phyloP scores from a whole-genome alignment of 441 rosid species.

The Aleurites moluccanus region DNA sequence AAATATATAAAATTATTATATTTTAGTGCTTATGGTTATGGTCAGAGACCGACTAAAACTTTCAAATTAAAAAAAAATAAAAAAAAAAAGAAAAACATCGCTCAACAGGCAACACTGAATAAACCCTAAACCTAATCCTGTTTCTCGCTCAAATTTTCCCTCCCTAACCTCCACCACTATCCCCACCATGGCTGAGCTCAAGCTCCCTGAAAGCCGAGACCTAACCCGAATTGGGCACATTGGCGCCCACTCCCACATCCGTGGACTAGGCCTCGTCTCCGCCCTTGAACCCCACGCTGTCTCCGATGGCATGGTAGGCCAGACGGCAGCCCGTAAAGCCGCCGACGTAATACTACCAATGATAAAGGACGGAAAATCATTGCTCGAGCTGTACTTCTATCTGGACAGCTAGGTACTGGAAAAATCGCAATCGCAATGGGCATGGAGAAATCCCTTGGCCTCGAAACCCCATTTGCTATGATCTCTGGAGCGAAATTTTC shows the following conservation, averaged over 20 bases:
- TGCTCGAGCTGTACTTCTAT: constrained; percentile 81
- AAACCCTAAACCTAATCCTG: constrained; percentile 35
- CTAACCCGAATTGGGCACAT: constrained; percentile 86
- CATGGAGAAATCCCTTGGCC: constrained; percentile 91
- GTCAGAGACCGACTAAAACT: no score
- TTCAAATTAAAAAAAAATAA: no score
- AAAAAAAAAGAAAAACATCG: no score
- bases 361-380: constrained; percentile 94
- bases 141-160: background rate
- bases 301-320: constrained; percentile 85
- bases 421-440: constrained; percentile 98
- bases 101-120: background rate
- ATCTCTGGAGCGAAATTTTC: constrained; percentile 85
- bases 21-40: no score
- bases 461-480: constrained; percentile 96
- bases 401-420: constrained; percentile 94
- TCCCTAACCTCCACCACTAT: background rate
- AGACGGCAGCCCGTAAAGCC: constrained; percentile 77
- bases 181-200: constrained; percentile 66
- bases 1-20: no score
- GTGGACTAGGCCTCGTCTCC: constrained; percentile 85
- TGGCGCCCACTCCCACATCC: constrained; percentile 92
- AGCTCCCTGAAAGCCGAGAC: constrained; percentile 70
- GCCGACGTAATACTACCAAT: constrained; percentile 90
- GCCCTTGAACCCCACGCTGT: constrained; percentile 71